Evolutionary conservation across 305 asterid genomes (phyloP).

Genomic region (Salvia sclarea): DNA sequence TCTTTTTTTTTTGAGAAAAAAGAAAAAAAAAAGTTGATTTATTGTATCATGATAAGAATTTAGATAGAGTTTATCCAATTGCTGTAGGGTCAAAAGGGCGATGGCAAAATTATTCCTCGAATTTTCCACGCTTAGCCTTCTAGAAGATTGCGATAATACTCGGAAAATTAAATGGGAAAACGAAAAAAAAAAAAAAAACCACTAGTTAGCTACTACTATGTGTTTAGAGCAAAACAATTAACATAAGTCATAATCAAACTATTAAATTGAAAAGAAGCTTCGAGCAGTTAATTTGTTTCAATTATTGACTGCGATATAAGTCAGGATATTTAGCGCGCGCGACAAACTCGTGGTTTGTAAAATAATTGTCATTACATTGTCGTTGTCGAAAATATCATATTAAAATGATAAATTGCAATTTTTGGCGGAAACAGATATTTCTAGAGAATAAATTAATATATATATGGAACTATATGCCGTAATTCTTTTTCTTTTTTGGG

Average conservation of each 20-base stretch:
- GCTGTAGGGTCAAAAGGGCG: background rate
- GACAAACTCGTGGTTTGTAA: background rate
- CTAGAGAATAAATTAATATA: too few relatives aligned
- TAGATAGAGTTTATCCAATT: background rate
- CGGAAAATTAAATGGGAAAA: too few relatives aligned
- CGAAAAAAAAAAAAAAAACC: background rate
- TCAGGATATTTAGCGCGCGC: background rate
- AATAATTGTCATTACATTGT: background rate
- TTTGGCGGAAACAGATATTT: too few relatives aligned
- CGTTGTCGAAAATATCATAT: background rate
- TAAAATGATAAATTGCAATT: background rate
- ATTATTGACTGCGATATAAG: background rate
- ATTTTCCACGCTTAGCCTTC: slow-evolving; percentile 11
- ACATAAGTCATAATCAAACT: background rate
- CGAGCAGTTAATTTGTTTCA: background rate
- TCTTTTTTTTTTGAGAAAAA: background rate
- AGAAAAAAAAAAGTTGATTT: too few relatives aligned
- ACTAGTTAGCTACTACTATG: too few relatives aligned
- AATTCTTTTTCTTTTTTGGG: too few relatives aligned
- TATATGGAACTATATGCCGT: too few relatives aligned
- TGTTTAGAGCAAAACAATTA: too few relatives aligned
- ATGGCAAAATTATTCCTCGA: background rate
- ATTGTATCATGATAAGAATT: too few relatives aligned
- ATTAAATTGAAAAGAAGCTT: background rate
- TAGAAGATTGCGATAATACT: background rate